Percentiles rank a stretch among this genome's conserved stretches.
Evolutionary conservation across 2,329 filamentous ascomycete genomes (phyloP).

Genomic region (Pseudophaeomoniella oleicola): DNA sequence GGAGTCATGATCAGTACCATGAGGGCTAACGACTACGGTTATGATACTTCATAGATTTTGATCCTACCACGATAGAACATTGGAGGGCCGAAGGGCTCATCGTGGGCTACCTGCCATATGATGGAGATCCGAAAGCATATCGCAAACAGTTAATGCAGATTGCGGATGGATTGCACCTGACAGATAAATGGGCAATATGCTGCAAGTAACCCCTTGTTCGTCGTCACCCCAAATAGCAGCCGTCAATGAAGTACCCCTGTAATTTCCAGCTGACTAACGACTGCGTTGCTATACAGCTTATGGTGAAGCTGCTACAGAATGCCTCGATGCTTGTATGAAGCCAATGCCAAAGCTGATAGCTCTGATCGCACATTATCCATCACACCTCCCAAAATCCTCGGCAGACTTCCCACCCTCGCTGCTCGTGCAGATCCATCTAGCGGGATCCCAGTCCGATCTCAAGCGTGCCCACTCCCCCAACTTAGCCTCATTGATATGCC

Average conservation of each 20-base stretch:
- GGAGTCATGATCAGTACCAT: too few species aligned
- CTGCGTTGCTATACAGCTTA: slow-evolving; percentile 32
- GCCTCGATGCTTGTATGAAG: slow-evolving; percentile 42
- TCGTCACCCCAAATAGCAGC: neutral
- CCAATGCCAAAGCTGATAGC: slow-evolving; percentile 43
- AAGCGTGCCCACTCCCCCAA: slow-evolving; percentile 21
- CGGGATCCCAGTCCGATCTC: slow-evolving; percentile 24
- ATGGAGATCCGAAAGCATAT: slow-evolving; percentile 35
- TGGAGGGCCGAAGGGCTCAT: slow-evolving; percentile 49
- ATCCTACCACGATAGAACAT: slow-evolving; percentile 35
- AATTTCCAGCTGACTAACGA: slow-evolving; percentile 1
- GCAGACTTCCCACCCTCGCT: slow-evolving; percentile 20
- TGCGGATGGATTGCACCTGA: slow-evolving; percentile 38
- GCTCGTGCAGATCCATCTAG: slow-evolving; percentile 43
- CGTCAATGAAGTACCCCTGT: neutral
- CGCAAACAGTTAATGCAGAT: slow-evolving; percentile 34
- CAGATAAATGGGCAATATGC: slow-evolving; percentile 48
- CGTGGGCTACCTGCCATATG: slow-evolving; percentile 41
- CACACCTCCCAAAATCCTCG: slow-evolving; percentile 36
- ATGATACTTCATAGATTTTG: slow-evolving; percentile 29
- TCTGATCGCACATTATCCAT: slow-evolving; percentile 50
- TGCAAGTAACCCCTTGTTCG: slow-evolving; percentile 25
- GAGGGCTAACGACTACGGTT: too few species aligned
- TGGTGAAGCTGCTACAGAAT: slow-evolving; percentile 45
- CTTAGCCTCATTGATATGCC: slow-evolving; percentile 29